phyloP scores from a whole-genome alignment of 257 asterid species.

The Solanum gandarillasii region DNA sequence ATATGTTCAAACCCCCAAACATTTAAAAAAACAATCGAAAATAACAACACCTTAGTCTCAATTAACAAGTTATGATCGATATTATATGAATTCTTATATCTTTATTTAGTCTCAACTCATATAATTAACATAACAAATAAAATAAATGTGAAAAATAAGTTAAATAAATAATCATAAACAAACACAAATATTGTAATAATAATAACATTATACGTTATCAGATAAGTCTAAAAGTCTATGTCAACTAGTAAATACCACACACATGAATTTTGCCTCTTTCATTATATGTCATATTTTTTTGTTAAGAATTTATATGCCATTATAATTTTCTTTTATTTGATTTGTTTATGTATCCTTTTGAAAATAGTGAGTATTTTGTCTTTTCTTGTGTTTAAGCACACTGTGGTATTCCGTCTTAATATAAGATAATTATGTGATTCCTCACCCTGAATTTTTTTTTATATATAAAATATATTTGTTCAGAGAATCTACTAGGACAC shows the following conservation, averaged over 20 bases:
- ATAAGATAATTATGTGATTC: neutral
- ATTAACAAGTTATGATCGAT: neutral
- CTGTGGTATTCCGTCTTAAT: neutral
- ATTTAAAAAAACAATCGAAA: neutral
- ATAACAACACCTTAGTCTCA: neutral
- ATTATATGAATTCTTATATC: neutral
- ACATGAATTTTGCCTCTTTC: neutral
- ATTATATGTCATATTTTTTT: neutral
- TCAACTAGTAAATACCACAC: neutral
- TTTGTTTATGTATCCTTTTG: neutral
- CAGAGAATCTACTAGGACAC: neutral
- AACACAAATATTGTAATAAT: neutral
- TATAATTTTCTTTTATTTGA: neutral
- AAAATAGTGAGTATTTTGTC: neutral
- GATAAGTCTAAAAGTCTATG: neutral
- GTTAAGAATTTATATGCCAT: neutral
- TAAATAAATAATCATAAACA: neutral
- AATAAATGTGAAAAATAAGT: neutral
- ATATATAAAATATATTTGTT: neutral
- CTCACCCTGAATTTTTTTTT: neutral
- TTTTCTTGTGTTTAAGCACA: neutral
- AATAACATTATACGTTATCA: neutral
- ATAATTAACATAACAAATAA: neutral
- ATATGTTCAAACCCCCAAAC: constrained; percentile 13
- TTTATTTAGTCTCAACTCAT: neutral